phyloP scores from a whole-genome alignment of 257 asterid genomes.

The Solanum dulcamara region DNA sequence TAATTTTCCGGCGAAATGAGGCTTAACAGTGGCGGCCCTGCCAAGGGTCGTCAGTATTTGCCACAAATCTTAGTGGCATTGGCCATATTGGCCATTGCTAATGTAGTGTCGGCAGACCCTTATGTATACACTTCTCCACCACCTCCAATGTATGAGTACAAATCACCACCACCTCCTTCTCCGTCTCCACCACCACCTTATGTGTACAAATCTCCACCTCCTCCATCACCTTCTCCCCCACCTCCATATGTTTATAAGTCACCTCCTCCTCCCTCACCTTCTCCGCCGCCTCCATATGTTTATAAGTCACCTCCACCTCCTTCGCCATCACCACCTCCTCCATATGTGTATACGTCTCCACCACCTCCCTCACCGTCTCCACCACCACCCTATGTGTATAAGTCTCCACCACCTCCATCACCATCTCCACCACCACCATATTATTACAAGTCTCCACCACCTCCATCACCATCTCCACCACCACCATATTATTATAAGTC shows the following conservation, averaged over 20 bases:
- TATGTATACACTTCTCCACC: background rate
- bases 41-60: background rate
- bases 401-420: background rate
- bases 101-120: background rate
- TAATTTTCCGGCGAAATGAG: background rate
- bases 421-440: background rate
- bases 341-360: background rate
- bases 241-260: background rate
- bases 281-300: too few species aligned
- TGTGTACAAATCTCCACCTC: background rate
- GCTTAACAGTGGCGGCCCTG: background rate
- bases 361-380: background rate
- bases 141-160: background rate
- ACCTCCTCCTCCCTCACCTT: background rate
- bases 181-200: background rate
- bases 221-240: background rate
- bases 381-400: background rate
- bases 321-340: background rate
- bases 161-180: background rate
- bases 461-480: background rate
- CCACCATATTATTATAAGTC: background rate
- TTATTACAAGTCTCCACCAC: background rate
- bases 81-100: background rate
- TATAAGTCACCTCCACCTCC: background rate
- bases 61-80: background rate